These are phyloP conservation scores for Copromyces sp. DNA, from an alignment of 495 filamentous ascomycete species.

Conservation along the genomic window DNA sequence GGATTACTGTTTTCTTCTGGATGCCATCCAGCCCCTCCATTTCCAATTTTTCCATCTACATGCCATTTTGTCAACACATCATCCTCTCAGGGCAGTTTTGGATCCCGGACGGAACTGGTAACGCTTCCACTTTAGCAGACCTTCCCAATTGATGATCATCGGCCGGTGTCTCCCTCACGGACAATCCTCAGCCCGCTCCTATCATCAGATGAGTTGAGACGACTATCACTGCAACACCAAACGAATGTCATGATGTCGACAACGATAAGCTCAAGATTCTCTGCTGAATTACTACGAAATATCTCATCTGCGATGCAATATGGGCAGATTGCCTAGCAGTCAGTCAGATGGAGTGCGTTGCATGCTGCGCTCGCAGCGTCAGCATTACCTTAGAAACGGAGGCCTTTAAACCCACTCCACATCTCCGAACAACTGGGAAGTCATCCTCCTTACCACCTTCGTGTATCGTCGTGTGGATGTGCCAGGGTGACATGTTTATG, in stretches of 20 bases:
- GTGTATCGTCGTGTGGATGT: neutral
- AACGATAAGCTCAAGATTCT: neutral
- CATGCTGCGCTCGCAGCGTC: neutral
- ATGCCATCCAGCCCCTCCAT: neutral
- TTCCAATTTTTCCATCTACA: neutral
- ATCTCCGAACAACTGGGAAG: neutral
- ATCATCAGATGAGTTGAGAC: neutral
- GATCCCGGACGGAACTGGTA: neutral
- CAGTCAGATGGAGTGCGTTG: neutral
- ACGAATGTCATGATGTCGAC: neutral
- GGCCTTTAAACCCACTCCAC: neutral
- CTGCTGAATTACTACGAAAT: neutral
- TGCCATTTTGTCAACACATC: neutral
- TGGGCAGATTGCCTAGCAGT: neutral
- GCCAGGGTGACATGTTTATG: neutral
- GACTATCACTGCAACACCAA: neutral
- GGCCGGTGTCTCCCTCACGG: neutral
- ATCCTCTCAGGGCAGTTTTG: neutral
- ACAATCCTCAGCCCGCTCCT: neutral
- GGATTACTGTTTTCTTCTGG: neutral
- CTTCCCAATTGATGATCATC: neutral
- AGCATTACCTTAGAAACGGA: neutral
- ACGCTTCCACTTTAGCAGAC: neutral
- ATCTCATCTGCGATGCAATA: neutral
- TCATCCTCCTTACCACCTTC: neutral